Conservation (phyloP, 73 alveolate genomes). For the Paramecium tetraurelia region DNA sequence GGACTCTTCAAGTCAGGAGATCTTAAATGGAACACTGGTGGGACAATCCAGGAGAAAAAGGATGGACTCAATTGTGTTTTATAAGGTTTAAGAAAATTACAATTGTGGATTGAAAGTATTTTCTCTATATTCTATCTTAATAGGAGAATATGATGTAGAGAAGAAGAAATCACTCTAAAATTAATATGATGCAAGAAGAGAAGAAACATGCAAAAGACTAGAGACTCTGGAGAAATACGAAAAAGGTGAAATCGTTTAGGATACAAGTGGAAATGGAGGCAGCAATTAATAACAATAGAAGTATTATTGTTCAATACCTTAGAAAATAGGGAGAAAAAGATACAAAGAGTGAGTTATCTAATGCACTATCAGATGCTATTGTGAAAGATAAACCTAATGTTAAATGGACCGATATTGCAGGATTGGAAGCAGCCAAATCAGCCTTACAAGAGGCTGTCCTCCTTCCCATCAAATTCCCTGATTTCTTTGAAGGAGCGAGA, state of each 20-base stretch:
- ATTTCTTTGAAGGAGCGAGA: conserved; percentile 93
- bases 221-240: background rate
- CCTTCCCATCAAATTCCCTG: conserved; percentile 96
- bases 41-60: background rate
- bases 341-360: background rate
- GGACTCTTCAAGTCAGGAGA: background rate
- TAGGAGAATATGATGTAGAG: background rate
- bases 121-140: background rate
- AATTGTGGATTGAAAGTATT: background rate
- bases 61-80: background rate
- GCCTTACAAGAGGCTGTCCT: conserved; percentile 97
- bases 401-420: conserved; percentile 96
- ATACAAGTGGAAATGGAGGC: background rate
- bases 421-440: conserved; percentile 93
- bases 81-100: background rate
- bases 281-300: background rate
- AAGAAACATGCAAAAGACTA: background rate
- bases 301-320: background rate
- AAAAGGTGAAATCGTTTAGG: background rate
- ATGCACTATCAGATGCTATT: background rate
- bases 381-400: conserved; percentile 90
- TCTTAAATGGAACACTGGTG: conserved; percentile 24
- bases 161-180: background rate
- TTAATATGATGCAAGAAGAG: background rate
- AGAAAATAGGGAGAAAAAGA: background rate